Evolutionary conservation across 352 stramenopile genomes (phyloP), one percentile per base, ranked within the genome.

Genomic region (Pythium myriotylum): DNA sequence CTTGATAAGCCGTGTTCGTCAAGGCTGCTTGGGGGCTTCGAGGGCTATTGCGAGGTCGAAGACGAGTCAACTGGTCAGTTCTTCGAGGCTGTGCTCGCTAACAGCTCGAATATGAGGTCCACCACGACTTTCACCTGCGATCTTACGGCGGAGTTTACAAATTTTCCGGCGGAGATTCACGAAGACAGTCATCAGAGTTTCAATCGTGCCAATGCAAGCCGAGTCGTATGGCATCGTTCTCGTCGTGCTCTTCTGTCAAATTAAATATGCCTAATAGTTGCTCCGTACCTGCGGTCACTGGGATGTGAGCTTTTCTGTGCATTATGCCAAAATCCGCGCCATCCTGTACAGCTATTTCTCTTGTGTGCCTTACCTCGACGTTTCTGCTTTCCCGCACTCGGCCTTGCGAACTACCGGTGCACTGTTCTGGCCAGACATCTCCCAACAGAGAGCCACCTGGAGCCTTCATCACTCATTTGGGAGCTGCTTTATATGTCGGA

Each of bases 361-460:
- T 14, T 58, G 70, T 3, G 48, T 70, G 12, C 51, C 73, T 6
- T 67, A 59, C 27, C 27, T 65, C 10, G 58, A 65, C 16, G 48
- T 42, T 20, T 53, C 51, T 32, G 59, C 47, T n/a, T 73, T 76
- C 39, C n/a, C 60, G 9, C 35, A 40, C 0, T 14, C 51, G 4
- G 59, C 62, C 32, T 76, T 65, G 40, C 46, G n/a, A 13, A 27
- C 10, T 14, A 55, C 29, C 0, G 65, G 60, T 0, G 61, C 65
- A 0, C n/a, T 77, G 20, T 77, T 77, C 45, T 77, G 65, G 65
- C 58, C 67, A 4, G 53, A 74, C 19, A 32, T 71, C 8, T 65
- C 57, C 40, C 63, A 76, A 66, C 64, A 0, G 27, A 63, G 10
- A 59, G 49, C 57, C 65, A 73, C 49, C 29, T 73, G 24, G 43